Percentiles rank a stretch among this genome's conserved stretches.
phyloP scores from a whole-genome alignment of 1,284 basidiomycete genomes.

The Boletus nobilissimus region DNA sequence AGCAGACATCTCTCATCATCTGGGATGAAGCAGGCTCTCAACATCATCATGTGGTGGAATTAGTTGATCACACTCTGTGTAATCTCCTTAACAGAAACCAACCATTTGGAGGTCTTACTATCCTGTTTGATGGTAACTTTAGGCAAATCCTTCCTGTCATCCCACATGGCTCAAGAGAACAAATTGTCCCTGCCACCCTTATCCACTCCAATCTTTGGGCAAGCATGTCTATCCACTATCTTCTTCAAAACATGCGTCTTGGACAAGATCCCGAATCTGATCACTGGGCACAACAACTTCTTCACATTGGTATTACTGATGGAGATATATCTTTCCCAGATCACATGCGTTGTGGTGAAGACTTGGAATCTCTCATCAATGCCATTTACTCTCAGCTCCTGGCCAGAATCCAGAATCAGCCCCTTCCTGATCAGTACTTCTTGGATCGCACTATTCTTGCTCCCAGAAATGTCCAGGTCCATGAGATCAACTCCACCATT shows the following conservation, averaged over 20 bases:
- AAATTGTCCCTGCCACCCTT: constrained; percentile 48
- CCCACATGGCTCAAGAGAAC: constrained; percentile 43
- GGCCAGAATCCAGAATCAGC: not conserved
- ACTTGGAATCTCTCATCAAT: too few species aligned
- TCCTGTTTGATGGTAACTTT: constrained; percentile 55
- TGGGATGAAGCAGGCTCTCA: constrained; percentile 8
- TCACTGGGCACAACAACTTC: too few species aligned
- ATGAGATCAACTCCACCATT: constrained; percentile 30
- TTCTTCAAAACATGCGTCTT: constrained; percentile 30
- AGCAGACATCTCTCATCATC: not conserved
- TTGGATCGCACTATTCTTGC: not conserved
- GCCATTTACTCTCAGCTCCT: too few species aligned
- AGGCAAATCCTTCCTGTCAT: constrained; percentile 32
- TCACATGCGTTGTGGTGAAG: too few species aligned
- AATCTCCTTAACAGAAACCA: not conserved
- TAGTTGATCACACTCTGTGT: not conserved
- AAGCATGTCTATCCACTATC: constrained; percentile 40
- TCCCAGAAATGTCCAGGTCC: not conserved
- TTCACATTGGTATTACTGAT: too few species aligned
- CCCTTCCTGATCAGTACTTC: not conserved
- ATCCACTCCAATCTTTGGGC: constrained; percentile 53
- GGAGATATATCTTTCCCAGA: too few species aligned
- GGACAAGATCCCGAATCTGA: too few species aligned
- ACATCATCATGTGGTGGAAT: not conserved
- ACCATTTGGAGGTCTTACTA: constrained; percentile 54